Base-by-base conservation (phyloP, 371 early-diverging fungal species). In the Batkoa obscura region DNA sequence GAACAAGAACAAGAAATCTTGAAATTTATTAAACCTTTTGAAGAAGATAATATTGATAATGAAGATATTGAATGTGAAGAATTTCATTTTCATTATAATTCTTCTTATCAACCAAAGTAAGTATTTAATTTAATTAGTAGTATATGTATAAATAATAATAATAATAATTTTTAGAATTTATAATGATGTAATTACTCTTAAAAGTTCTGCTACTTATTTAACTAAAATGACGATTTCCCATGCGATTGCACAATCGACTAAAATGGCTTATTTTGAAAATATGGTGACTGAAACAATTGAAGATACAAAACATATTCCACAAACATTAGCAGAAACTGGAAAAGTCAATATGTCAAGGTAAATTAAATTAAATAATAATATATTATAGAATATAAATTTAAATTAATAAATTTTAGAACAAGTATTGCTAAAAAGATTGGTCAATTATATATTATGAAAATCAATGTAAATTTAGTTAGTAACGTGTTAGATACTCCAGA, bases 41-140 rank as follows among this genome's bases (percentile, higher is more conserved):
- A 82, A 62, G 79, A 78, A 46, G 83, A 82, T 57, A 74, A 74
- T 46, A 43, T 65, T 66, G 77, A 76, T 39, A 61, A 71, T 13
- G 80, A 78, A 31, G 88, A 87, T 59, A 73, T 88, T 46, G 87
- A 91, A 64, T 77, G 76, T n/a, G 94, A 96, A 58, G 89, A 89
- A 62, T 88, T 96, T 67, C 81, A 86, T 62, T 91, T 87, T 63
- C 82, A 85, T 59, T 91, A 91, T 70, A 86, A 83, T 65, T 43
- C 73, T 76, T 13, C 70, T 76, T 31, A 79, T 84, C 38, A 86
- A 75, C 65, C 85, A 83, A 58, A 79, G 79, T 54, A 77, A 64
- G 49, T 50, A 59, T 59, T 58, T 67, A 64, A 12, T 34, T 10
- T 38, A 17, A 32, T 51, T 30, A n/a, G 10, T 51, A 56, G 38